Conservation (phyloP, 2,329 filamentous ascomycete genomes). For the Colletotrichum spinosum region DNA sequence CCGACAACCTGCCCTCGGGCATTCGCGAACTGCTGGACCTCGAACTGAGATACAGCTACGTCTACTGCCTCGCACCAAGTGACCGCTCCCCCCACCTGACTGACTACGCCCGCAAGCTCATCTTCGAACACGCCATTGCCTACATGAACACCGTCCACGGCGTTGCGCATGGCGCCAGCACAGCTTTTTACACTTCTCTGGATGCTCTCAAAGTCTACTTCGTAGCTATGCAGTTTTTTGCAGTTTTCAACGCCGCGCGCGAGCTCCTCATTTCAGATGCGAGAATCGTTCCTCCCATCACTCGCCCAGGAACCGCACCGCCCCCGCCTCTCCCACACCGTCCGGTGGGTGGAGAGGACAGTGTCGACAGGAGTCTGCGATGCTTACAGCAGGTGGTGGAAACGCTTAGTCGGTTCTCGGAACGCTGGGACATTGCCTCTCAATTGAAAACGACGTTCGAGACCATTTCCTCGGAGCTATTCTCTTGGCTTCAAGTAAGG, state of each 20-base stretch:
- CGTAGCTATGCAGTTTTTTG: conserved; percentile 72
- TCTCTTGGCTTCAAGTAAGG: conserved; percentile 56
- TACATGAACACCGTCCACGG: conserved; percentile 82
- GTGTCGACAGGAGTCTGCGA: conserved; percentile 65
- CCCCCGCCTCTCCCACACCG: conserved; percentile 66
- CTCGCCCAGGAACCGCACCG: conserved; percentile 58
- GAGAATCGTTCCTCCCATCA: conserved; percentile 56
- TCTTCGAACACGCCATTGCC: conserved; percentile 88
- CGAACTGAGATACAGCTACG: conserved; percentile 90
- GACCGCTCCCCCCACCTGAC: conserved; percentile 78
- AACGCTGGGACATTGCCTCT: conserved; percentile 69
- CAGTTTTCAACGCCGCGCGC: conserved; percentile 65
- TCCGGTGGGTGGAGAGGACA: conserved; percentile 57
- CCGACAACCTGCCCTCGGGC: conserved; percentile 70
- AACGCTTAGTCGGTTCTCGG: conserved; percentile 67
- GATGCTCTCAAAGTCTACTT: conserved; percentile 89
- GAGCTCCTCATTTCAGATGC: conserved; percentile 66
- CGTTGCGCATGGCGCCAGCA: conserved; percentile 70
- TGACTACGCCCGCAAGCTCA: conserved; percentile 81
- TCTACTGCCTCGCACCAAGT: conserved; percentile 88
- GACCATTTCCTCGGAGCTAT: conserved; percentile 56
- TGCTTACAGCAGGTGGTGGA: conserved; percentile 66
- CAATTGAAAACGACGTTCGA: conserved; percentile 67
- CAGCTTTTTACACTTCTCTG: conserved; percentile 84
- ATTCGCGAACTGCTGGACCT: conserved; percentile 85